Conservation (phyloP, 495 filamentous ascomycete species). For the Penicillium verhagenii region DNA sequence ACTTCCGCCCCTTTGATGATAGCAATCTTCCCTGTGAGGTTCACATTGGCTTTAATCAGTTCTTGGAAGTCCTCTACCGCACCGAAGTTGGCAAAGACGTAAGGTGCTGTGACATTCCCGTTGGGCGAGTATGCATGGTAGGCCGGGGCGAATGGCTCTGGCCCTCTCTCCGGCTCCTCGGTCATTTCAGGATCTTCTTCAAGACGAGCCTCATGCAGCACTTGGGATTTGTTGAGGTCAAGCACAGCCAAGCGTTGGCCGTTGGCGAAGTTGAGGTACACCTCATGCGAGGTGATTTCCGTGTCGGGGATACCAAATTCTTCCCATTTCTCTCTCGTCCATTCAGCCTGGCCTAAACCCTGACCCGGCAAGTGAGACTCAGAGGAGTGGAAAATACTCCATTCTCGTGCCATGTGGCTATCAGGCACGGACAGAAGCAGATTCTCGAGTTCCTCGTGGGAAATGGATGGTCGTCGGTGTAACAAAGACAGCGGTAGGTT, state of each 20-base stretch:
- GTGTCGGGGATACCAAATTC: conserved; percentile 74
- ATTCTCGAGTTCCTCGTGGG: conserved; percentile 69
- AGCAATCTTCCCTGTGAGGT: conserved; percentile 79
- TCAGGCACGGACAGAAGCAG: conserved; percentile 71
- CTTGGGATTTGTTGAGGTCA: conserved; percentile 50
- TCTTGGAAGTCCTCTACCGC: conserved; percentile 83
- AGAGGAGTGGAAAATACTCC: conserved; percentile 86
- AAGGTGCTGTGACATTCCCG: conserved; percentile 82
- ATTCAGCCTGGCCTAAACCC: conserved; percentile 81
- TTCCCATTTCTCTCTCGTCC: conserved; percentile 82
- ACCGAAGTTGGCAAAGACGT: conserved; percentile 86
- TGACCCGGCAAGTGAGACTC: conserved; percentile 86
- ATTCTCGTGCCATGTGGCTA: conserved; percentile 65
- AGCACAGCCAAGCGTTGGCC: conserved; percentile 76
- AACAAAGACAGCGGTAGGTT: too few relatives aligned
- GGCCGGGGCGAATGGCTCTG: conserved; percentile 71
- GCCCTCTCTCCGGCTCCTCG: conserved; percentile 53
- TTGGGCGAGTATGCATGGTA: conserved; percentile 94
- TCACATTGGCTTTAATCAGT: conserved; percentile 69
- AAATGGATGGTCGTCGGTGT: too few relatives aligned
- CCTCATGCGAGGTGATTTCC: conserved; percentile 78
- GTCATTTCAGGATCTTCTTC: conserved; percentile 70
- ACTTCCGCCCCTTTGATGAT: conserved; percentile 87
- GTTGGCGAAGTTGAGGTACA: conserved; percentile 86
- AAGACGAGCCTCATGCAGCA: conserved; percentile 78